Conservation (phyloP, 306 rosid genomes). For the Rosa multiflora region DNA sequence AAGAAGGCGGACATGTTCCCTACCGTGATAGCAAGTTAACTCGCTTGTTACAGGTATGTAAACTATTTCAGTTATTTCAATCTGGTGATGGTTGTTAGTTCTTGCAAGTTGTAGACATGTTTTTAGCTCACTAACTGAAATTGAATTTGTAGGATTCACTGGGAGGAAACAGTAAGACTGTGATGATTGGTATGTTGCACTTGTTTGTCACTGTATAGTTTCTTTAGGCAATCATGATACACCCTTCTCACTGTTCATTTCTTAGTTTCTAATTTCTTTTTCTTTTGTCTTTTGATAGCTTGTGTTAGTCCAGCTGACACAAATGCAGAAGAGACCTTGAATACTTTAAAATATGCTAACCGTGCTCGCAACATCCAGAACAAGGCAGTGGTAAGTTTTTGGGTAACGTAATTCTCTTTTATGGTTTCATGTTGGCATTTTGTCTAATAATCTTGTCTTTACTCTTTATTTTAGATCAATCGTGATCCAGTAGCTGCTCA, state of each 20-base stretch:
- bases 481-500: constrained; percentile 91
- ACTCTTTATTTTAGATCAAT: constrained; percentile 52
- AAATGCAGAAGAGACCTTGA: constrained; percentile 92
- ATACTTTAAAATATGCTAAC: constrained; percentile 96
- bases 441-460: constrained; percentile 5
- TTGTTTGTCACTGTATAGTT: constrained; percentile 2
- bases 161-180: constrained; percentile 97
- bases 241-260: background rate
- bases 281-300: constrained; percentile 45
- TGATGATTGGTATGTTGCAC: constrained; percentile 82
- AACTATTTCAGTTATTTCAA: background rate
- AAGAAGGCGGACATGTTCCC: constrained; percentile 97
- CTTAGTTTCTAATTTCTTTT: background rate
- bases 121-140: constrained; percentile 23
- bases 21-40: constrained; percentile 97
- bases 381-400: constrained; percentile 84
- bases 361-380: constrained; percentile 99
- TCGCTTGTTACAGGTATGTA: constrained; percentile 78
- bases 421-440: constrained; percentile 21
- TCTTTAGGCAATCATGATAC: background rate
- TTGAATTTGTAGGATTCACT: constrained; percentile 75
- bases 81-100: background rate
- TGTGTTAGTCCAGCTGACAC: constrained; percentile 99
- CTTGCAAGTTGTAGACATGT: background rate
- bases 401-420: constrained; percentile 3